phyloP scores from a whole-genome alignment of 2,329 filamentous ascomycete genomes.

The Arachnopeziza araneosa region DNA sequence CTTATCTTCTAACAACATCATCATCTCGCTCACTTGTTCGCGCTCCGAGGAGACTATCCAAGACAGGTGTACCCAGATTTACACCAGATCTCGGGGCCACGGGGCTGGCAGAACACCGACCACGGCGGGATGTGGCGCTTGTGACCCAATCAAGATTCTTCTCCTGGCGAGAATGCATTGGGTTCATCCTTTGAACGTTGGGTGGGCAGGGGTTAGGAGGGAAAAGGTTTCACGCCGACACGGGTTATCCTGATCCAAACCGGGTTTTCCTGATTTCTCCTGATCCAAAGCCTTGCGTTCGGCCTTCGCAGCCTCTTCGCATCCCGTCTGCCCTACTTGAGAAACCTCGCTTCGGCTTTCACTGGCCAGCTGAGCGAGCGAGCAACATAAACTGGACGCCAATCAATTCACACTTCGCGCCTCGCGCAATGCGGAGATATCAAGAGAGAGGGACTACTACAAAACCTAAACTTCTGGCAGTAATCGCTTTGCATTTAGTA shows the following conservation, averaged over 20 bases:
- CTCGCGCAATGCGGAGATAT: too few species aligned
- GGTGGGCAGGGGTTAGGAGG: too few species aligned
- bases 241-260: too few species aligned
- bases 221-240: too few species aligned
- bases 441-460: too few species aligned
- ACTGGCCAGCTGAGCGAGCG: too few species aligned
- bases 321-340: not conserved
- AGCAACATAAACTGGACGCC: too few species aligned
- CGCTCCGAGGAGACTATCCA: not conserved
- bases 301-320: not conserved
- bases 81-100: not conserved
- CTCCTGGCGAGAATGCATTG: not conserved
- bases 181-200: too few species aligned
- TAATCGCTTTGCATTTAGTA: constrained; percentile 26
- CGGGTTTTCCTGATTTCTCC: too few species aligned
- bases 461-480: not conserved
- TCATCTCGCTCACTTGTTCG: not conserved
- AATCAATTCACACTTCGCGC: too few species aligned
- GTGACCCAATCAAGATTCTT: not conserved
- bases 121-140: not conserved
- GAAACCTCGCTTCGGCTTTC: not conserved
- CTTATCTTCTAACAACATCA: not conserved
- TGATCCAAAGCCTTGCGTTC: not conserved
- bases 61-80: not conserved
- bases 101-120: not conserved